Evolutionary conservation across 192 early-diverging fungal genomes (phyloP).

Genomic region (Coemansia sp.): DNA sequence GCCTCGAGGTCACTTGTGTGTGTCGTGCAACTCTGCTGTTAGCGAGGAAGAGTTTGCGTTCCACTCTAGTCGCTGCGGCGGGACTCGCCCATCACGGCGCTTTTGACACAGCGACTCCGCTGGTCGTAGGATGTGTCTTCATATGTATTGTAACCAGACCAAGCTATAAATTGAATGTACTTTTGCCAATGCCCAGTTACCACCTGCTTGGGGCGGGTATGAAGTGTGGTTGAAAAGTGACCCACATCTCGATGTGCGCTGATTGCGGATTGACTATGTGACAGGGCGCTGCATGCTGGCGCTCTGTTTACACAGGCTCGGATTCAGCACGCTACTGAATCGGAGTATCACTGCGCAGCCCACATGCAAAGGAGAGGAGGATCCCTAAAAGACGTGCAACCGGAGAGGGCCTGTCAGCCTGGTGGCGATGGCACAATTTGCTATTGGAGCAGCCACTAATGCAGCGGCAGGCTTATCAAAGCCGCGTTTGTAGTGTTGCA

Average conservation of each 20-base stretch:
- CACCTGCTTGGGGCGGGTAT: not conserved
- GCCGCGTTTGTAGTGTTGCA: not conserved
- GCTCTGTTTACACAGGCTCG: not conserved
- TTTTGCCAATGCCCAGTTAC: not conserved
- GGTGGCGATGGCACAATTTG: not conserved
- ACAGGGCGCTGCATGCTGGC: not conserved
- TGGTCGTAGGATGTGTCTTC: not conserved
- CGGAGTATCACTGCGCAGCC: not conserved
- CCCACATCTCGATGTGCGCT: not conserved
- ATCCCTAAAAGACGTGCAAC: not conserved
- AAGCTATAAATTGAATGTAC: not conserved
- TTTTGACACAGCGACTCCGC: not conserved
- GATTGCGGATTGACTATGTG: not conserved
- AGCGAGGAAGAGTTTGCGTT: conserved; percentile 3
- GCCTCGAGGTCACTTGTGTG: conserved; percentile 1
- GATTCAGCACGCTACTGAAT: not conserved
- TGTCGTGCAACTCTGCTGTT: not conserved
- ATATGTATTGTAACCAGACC: not conserved
- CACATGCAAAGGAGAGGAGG: not conserved
- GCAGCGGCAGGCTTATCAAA: not conserved
- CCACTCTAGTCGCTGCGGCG: not conserved
- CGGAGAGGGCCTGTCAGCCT: not conserved
- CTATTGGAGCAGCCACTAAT: not conserved
- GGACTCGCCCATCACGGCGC: not conserved
- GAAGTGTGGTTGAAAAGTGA: not conserved